Base-by-base conservation (phyloP, 2,329 filamentous ascomycete species). In the Trichothecium sympodiale region DNA sequence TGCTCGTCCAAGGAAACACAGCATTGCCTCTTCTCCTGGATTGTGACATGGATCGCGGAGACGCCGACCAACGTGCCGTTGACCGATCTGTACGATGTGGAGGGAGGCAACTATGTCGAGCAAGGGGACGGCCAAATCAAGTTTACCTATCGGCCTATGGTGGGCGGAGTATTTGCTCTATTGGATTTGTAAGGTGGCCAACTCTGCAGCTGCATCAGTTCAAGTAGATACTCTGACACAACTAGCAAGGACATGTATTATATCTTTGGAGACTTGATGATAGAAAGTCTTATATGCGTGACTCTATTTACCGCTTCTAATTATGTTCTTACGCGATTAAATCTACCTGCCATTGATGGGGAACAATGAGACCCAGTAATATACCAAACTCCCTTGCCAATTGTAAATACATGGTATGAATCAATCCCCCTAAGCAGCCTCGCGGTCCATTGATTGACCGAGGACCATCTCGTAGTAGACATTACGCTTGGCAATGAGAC, bases 141-240 rank as follows among this genome's bases (percentile, higher is more conserved):
- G 37, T 94, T 94, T 61, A 78, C 78, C 41, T 84, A 84, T 1
- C 62, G 86, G 26, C 86, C 86, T 1, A 86, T 94, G 1, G 69
- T 82, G 30, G 86, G 86, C 3, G 85, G 80, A 0, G 76, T 84
- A 55, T 94, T 89, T 64, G 78, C 84, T 2, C 71, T 88, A 47
- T 59, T 94, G 54, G 80, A 83, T 17, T 57, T 89, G 39, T 27
- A 14, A 34, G n/a, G 12, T 12, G 6, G 17, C 30, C n/a, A n/a
- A n/a, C n/a, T n/a, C n/a, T n/a, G n/a, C n/a, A n/a, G n/a, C n/a
- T n/a, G n/a, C n/a, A n/a, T n/a, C n/a, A n/a, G n/a, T n/a, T n/a
- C n/a, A n/a, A n/a, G n/a, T n/a, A n/a, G n/a, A n/a, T n/a, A n/a
- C n/a, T n/a, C n/a, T n/a, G n/a, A n/a, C n/a, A n/a, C n/a, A n/a